Base-by-base conservation (phyloP, 176 grass and related monocot species). In the Lolium rigidum region DNA sequence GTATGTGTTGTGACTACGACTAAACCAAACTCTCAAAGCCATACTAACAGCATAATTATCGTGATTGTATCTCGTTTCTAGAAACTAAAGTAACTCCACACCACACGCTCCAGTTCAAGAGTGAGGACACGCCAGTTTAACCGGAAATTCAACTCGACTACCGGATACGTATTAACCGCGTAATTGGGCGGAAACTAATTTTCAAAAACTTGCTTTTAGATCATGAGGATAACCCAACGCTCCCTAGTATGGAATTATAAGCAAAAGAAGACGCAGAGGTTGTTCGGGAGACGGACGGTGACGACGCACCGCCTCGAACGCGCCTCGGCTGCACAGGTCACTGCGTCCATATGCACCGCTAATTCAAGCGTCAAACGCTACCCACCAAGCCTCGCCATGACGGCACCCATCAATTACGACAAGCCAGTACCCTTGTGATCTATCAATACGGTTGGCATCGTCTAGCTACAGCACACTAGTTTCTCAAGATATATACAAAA, bases 241-340 rank as follows among this genome's bases (percentile, higher is more conserved):
- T 35, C 31, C 31, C 31, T 35, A 35, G 31, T 35, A 2, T 3
- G 7, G n/a, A 49, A 15, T 4, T 31, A 76, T 31, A 76, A 76
- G 52, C 72, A 76, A 31, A 76, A 52, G 72, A 76, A 52, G 72
- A 52, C 48, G 1, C 24, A 3, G 47, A 75, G 47, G 72, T 75
- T 75, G 41, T 17, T 71, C 39, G 68, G 68, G 18, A 21, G 68
- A 10, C 4, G 26, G 72, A 75, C 3, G 72, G 14, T 26, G 46
- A 51, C 72, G 72, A 51, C 13, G 13, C 72, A 18, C 72, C 47
- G 47, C 72, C 47, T 75, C 22, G 72, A 2, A 49, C 15, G 25
- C 10, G 3, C 60, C 22, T 1, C 12, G 41, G 41, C 41, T 43
- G 41, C 41, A 5, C 41, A 43, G 41, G 41, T 43, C 41, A 43